phyloP scores from a whole-genome alignment of 148 eudicot genomes.

The Cornus controversa region DNA sequence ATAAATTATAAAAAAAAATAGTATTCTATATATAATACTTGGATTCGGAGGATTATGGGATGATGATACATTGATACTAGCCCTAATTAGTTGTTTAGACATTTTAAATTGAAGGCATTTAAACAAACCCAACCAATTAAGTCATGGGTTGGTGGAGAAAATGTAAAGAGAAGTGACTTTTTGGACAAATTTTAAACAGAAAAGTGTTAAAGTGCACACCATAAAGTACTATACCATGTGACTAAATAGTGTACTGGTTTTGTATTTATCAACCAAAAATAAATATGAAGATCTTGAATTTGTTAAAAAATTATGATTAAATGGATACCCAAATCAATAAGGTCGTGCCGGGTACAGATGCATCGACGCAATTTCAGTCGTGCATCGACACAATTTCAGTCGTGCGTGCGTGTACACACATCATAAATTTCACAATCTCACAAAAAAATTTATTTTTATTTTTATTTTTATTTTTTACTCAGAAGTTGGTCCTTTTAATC shows the following conservation, averaged over 20 bases:
- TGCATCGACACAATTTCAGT: too few species aligned
- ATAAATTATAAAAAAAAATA: too few species aligned
- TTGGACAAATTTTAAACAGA: neutral
- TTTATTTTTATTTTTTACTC: too few species aligned
- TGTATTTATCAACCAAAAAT: neutral
- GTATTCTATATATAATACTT: neutral
- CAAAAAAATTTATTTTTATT: too few species aligned
- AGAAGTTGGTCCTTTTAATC: too few species aligned
- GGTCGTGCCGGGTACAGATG: too few species aligned
- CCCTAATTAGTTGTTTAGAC: neutral
- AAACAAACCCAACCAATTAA: neutral
- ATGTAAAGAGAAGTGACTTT: neutral
- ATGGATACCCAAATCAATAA: neutral
- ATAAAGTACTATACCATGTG: slow-evolving; percentile 8
- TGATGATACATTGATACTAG: neutral
- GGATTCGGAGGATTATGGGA: neutral
- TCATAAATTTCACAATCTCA: too few species aligned
- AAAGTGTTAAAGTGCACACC: neutral
- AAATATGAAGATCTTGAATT: neutral
- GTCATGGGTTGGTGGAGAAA: slow-evolving; percentile 2
- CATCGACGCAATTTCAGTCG: too few species aligned
- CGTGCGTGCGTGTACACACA: too few species aligned
- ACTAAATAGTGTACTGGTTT: slow-evolving; percentile 2
- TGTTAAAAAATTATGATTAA: too few species aligned
- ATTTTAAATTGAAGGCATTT: neutral